A percentile compares a stretch with the other conserved stretches of the same genome.
Evolutionary conservation across 2,329 filamentous ascomycete genomes (phyloP).

Genomic region (Epichloe elymi): DNA sequence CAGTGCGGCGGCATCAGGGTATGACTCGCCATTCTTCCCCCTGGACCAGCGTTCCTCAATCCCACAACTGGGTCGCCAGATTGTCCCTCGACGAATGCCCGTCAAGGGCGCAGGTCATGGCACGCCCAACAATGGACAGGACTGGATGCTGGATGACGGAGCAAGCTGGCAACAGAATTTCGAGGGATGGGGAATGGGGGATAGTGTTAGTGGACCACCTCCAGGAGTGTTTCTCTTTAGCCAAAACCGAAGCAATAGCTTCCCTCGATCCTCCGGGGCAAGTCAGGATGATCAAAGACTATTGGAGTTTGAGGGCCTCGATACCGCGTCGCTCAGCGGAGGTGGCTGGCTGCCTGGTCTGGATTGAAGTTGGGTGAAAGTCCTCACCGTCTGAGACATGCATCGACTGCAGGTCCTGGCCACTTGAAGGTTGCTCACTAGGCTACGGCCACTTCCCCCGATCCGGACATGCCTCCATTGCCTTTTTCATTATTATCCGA

Average conservation of each 20-base stretch:
- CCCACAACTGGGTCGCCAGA: constrained; percentile 12
- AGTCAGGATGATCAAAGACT: constrained; percentile 10
- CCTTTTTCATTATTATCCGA: background rate
- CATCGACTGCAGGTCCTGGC: background rate
- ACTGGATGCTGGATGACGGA: constrained; percentile 45
- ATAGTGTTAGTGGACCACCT: constrained; percentile 9
- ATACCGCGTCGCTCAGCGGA: constrained; percentile 16
- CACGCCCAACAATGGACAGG: constrained; percentile 35
- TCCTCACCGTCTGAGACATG: too few relatives aligned
- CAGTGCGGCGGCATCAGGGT: background rate
- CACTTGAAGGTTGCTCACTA: background rate
- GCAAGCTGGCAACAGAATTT: constrained; percentile 47
- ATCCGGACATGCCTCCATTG: background rate
- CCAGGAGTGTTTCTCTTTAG: constrained; percentile 19
- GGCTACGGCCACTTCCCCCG: background rate
- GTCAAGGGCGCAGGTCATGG: constrained; percentile 7
- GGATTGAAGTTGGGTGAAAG: constrained; percentile 15
- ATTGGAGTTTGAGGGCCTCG: constrained; percentile 19
- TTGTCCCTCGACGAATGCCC: background rate
- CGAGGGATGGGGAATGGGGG: constrained; percentile 35
- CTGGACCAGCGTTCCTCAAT: background rate
- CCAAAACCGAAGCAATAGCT: constrained; percentile 9
- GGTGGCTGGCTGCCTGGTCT: constrained; percentile 23
- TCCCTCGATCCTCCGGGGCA: constrained; percentile 2
- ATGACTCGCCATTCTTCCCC: constrained; percentile 3